Evolutionary conservation across 139 green algal species (phyloP).

Genomic region (Micractinium sp.): DNA sequence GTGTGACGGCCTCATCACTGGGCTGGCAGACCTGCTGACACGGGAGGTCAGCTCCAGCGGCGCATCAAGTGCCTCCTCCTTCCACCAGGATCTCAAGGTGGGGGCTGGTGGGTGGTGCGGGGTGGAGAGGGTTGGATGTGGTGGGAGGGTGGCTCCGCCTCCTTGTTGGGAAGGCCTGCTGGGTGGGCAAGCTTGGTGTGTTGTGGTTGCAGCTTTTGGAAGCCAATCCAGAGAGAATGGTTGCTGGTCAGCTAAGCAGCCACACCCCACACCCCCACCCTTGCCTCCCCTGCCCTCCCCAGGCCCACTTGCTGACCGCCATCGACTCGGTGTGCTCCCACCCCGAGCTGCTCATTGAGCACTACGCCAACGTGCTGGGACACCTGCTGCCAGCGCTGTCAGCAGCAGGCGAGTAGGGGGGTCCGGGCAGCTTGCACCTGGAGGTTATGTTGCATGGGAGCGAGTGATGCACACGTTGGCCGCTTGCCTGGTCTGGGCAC

Average conservation of each 20-base stretch:
- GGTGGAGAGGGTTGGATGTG: background rate
- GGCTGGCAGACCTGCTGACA: slow-evolving; percentile 60
- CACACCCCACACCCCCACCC: background rate
- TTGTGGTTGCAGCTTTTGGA: too few relatives aligned
- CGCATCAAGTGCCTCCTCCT: background rate
- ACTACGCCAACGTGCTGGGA: slow-evolving; percentile 56
- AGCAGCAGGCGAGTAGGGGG: slow-evolving; percentile 35
- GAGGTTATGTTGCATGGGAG: background rate
- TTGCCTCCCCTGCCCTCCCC: background rate
- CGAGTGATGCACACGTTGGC: too few relatives aligned
- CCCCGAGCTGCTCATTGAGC: slow-evolving; percentile 66
- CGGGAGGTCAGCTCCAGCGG: background rate
- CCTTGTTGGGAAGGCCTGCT: background rate
- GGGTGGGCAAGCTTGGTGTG: background rate
- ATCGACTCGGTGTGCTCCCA: slow-evolving; percentile 78
- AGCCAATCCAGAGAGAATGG: too few relatives aligned
- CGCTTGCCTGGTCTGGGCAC: too few relatives aligned
- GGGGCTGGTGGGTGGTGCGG: too few relatives aligned
- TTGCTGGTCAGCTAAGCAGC: too few relatives aligned
- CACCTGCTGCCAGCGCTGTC: slow-evolving; percentile 80
- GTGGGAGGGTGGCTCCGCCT: too few relatives aligned
- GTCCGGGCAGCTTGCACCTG: background rate
- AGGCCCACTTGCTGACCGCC: slow-evolving; percentile 63
- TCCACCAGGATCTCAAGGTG: slow-evolving; percentile 23
- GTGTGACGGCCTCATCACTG: slow-evolving; percentile 55